A percentile compares a stretch with the other conserved stretches of the same genome.
Evolutionary conservation across 805 yeast genomes (phyloP).

Genomic region (Myxozyma neotropica): DNA sequence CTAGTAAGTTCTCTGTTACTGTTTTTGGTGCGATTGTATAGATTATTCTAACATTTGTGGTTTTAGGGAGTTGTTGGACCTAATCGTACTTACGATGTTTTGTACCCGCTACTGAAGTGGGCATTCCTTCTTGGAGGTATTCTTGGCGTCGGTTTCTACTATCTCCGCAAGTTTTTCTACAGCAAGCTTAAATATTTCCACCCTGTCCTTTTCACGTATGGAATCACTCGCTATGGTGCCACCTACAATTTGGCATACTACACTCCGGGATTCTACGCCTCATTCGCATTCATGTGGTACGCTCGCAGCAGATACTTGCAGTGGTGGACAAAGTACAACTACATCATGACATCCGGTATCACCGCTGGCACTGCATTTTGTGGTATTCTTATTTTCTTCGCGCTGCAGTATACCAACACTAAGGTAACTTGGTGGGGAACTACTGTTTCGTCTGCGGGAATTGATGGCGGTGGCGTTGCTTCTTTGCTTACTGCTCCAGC

Average conservation of each 20-base stretch:
- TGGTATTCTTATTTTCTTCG: constrained; percentile 60
- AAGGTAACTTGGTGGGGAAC: constrained; percentile 64
- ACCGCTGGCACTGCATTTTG: constrained; percentile 68
- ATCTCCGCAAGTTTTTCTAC: constrained; percentile 13
- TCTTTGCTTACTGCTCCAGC: constrained; percentile 13
- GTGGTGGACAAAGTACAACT: constrained; percentile 80
- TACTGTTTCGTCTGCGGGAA: constrained; percentile 32
- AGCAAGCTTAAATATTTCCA: constrained; percentile 24
- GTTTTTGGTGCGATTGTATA: no score
- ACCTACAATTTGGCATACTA: constrained; percentile 38
- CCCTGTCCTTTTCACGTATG: constrained; percentile 34
- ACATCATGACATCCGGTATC: constrained; percentile 63
- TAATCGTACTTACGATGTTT: constrained; percentile 31
- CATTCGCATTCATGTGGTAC: constrained; percentile 58
- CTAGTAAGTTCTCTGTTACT: constrained; percentile 13
- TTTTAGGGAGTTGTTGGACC: constrained; percentile 37
- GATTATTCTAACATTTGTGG: neutral
- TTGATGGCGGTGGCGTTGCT: constrained; percentile 22
- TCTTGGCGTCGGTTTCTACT: constrained; percentile 25
- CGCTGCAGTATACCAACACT: constrained; percentile 47
- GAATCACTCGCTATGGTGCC: constrained; percentile 26
- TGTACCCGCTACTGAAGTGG: constrained; percentile 33
- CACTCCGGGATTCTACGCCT: constrained; percentile 48
- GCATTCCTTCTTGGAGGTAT: constrained; percentile 36
- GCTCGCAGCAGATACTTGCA: constrained; percentile 57